These are phyloP conservation scores for Aspergillus sp. DNA, from an alignment of 2,329 filamentous ascomycete genomes.

Conservation along the genomic window DNA sequence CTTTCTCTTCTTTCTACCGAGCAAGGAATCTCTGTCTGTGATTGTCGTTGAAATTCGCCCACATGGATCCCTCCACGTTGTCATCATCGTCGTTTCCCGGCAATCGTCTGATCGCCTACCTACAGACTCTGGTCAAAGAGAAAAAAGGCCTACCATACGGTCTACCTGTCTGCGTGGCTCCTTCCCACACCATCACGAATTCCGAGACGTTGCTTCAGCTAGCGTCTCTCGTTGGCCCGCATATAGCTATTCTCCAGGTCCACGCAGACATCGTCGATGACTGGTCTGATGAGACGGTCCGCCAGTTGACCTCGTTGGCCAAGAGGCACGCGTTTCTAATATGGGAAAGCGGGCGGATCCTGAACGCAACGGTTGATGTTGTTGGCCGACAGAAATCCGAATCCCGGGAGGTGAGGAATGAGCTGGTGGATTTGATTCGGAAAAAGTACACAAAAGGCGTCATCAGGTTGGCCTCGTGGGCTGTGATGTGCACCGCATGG, in stretches of 20 bases:
- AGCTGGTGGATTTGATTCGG: conserved; percentile 32
- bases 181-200: conserved; percentile 58
- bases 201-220: conserved; percentile 55
- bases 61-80: conserved; percentile 16
- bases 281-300: conserved; percentile 56
- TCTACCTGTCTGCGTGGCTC: conserved; percentile 42
- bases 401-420: conserved; percentile 28
- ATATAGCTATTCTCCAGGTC: conserved; percentile 60
- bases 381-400: conserved; percentile 26
- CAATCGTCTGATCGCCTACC: conserved; percentile 37
- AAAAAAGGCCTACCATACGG: conserved; percentile 39
- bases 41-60: background rate
- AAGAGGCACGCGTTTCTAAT: conserved; percentile 38
- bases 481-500: conserved; percentile 39
- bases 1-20: background rate
- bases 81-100: conserved; percentile 21
- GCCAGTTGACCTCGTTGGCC: conserved; percentile 32
- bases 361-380: conserved; percentile 35
- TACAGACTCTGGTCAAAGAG: conserved; percentile 29
- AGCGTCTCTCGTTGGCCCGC: conserved; percentile 58
- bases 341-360: conserved; percentile 40
- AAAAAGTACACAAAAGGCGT: conserved; percentile 40
- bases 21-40: conserved; percentile 1
- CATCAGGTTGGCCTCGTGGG: conserved; percentile 37
- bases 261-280: conserved; percentile 62